A percentile compares a stretch with the other conserved stretches of the same genome.
phyloP scores from a whole-genome alignment of 257 asterid species.

The Forsythia viridissima region DNA sequence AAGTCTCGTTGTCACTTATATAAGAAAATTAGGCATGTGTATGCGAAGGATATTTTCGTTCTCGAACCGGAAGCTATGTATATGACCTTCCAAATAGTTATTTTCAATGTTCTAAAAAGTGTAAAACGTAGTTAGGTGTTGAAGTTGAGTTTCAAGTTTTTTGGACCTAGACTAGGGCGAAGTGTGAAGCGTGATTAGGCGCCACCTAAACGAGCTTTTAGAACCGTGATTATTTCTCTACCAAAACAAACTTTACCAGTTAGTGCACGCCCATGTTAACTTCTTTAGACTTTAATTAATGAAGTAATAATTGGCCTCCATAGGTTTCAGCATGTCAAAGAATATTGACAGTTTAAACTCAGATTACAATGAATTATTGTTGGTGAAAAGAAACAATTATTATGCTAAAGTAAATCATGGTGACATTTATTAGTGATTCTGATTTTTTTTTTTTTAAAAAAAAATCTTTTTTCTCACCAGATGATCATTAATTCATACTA shows the following conservation, averaged over 20 bases:
- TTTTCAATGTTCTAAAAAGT: too few relatives aligned
- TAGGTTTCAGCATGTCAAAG: constrained; percentile 28
- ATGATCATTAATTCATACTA: neutral
- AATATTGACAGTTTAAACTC: neutral
- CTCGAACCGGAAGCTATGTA: neutral
- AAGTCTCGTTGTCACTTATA: too few relatives aligned
- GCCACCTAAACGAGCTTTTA: too few relatives aligned
- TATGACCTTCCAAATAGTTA: neutral
- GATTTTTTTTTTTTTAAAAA: too few relatives aligned
- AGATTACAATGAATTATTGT: neutral
- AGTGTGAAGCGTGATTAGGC: too few relatives aligned
- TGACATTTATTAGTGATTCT: too few relatives aligned
- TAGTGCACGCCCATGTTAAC: constrained; percentile 20
- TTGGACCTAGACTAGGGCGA: too few relatives aligned
- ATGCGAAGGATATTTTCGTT: too few relatives aligned
- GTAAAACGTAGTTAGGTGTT: too few relatives aligned
- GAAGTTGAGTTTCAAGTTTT: too few relatives aligned
- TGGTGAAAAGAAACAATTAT: neutral
- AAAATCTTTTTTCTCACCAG: neutral
- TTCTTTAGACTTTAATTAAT: constrained; percentile 12
- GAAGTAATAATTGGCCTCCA: constrained; percentile 34
- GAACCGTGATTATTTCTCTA: neutral
- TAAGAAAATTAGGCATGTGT: too few relatives aligned
- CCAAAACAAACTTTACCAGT: constrained; percentile 12
- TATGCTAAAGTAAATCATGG: neutral